Evolutionary conservation across 2,329 filamentous ascomycete genomes (phyloP).

Genomic region (Colletotrichum euphorbiae): DNA sequence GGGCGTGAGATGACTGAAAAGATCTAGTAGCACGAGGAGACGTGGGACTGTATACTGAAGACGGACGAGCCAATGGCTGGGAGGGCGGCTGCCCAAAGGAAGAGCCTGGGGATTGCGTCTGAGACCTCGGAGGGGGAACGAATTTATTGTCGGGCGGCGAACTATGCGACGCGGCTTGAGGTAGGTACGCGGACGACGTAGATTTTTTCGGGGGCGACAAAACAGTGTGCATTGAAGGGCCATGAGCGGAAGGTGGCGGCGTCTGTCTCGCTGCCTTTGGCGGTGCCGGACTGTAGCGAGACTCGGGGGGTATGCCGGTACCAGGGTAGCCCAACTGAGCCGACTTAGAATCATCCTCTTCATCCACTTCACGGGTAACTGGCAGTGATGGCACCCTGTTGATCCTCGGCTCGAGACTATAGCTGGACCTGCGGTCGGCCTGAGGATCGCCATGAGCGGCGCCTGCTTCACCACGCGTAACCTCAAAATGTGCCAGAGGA

Average conservation of each 20-base stretch:
- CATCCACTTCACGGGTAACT: conserved; percentile 71
- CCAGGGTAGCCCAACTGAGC: conserved; percentile 17
- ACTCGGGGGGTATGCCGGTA: conserved; percentile 45
- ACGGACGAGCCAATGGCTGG: conserved; percentile 65
- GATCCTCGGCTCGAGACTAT: conserved; percentile 66
- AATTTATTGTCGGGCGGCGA: conserved; percentile 54
- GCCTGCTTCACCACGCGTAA: conserved; percentile 47
- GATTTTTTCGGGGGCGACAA: conserved; percentile 69
- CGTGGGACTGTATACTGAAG: conserved; percentile 62
- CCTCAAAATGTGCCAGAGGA: conserved; percentile 73
- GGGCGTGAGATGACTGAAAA: conserved; percentile 44
- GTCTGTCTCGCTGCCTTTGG: conserved; percentile 55
- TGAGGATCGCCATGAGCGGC: conserved; percentile 54
- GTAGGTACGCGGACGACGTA: conserved; percentile 64
- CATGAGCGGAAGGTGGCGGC: conserved; percentile 61
- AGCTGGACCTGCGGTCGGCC: conserved; percentile 62
- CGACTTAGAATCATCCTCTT: conserved; percentile 57
- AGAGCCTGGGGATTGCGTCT: conserved; percentile 71
- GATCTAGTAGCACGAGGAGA: conserved; percentile 48
- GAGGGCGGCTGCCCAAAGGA: conserved; percentile 53
- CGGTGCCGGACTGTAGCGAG: conserved; percentile 54
- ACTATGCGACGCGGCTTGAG: conserved; percentile 47
- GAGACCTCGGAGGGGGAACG: conserved; percentile 67
- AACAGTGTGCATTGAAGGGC: conserved; percentile 53
- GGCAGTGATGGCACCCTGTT: conserved; percentile 69